Percentiles rank a stretch among this genome's conserved stretches.
These are phyloP conservation scores for Conticribra weissflogii DNA, from an alignment of 108 stramenopile genomes.

Conservation along the genomic window DNA sequence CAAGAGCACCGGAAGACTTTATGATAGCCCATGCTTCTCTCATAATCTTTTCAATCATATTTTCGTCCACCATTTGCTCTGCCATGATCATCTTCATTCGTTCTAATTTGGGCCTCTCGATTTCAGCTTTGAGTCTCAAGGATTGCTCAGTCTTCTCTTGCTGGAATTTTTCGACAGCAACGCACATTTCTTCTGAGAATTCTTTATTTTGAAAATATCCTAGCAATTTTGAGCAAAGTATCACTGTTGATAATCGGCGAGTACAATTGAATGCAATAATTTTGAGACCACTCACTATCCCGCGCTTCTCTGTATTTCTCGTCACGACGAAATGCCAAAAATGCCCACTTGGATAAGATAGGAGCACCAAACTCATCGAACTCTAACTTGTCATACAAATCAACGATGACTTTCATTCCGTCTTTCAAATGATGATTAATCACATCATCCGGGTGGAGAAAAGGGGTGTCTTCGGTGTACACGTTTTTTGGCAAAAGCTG, in stretches of 20 bases:
- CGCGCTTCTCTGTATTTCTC: conserved; percentile 13
- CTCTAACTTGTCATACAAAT: conserved; percentile 10
- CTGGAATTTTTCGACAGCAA: conserved; percentile 8
- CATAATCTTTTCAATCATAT: conserved; percentile 6
- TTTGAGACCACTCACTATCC: not conserved
- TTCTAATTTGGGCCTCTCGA: conserved; percentile 13
- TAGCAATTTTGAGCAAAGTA: too few relatives aligned
- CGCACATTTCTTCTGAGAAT: conserved; percentile 16
- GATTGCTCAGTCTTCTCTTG: conserved; percentile 5
- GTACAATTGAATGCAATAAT: not conserved
- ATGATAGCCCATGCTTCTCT: conserved; percentile 23
- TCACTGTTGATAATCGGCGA: too few relatives aligned
- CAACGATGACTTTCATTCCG: conserved; percentile 26
- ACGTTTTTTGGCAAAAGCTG: conserved; percentile 24
- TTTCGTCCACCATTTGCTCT: conserved; percentile 13
- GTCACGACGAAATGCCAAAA: conserved; percentile 19
- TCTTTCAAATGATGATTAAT: conserved; percentile 20
- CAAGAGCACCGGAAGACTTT: conserved; percentile 14
- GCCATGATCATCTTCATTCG: conserved; percentile 12
- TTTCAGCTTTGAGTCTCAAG: conserved; percentile 2
- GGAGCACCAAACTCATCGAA: conserved; percentile 26
- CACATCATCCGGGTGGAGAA: conserved; percentile 26
- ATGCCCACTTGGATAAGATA: conserved; percentile 21
- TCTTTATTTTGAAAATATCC: not conserved
- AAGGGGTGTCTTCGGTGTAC: conserved; percentile 19